phyloP scores from a whole-genome alignment of 148 eudicot species.

The Camellia japonica region DNA sequence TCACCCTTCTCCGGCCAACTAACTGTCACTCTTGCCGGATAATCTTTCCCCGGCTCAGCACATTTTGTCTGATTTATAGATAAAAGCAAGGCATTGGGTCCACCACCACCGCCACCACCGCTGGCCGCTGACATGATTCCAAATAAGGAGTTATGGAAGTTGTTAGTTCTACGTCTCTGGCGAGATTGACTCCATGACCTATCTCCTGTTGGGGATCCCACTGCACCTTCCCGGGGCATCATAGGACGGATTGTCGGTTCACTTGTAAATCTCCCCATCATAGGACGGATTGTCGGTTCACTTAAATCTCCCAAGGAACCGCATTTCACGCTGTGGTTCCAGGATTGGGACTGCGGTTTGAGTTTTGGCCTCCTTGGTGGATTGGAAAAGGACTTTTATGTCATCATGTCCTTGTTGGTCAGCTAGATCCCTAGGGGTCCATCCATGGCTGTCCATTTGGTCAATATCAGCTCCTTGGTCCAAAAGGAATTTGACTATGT shows the following conservation, averaged over 20 bases:
- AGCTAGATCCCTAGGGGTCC: slow-evolving; percentile 67
- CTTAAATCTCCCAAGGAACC: slow-evolving; percentile 50
- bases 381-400: slow-evolving; percentile 49
- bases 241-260: slow-evolving; percentile 43
- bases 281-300: slow-evolving; percentile 42
- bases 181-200: slow-evolving; percentile 27
- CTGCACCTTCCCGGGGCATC: slow-evolving; percentile 8
- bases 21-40: slow-evolving; percentile 42
- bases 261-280: slow-evolving; percentile 46
- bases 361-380: slow-evolving; percentile 23
- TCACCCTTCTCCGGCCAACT: slow-evolving; percentile 49
- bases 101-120: slow-evolving; percentile 27
- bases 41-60: neutral
- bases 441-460: slow-evolving; percentile 42
- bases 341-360: slow-evolving; percentile 26
- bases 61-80: slow-evolving; percentile 17
- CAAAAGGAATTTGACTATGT: slow-evolving; percentile 56
- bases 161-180: slow-evolving; percentile 50
- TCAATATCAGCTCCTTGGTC: slow-evolving; percentile 54
- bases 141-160: slow-evolving; percentile 69
- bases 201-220: slow-evolving; percentile 5
- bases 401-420: slow-evolving; percentile 80
- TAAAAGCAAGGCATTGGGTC: slow-evolving; percentile 23
- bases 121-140: slow-evolving; percentile 72
- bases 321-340: slow-evolving; percentile 26